Conservation (phyloP, 495 filamentous ascomycete species). For the Tetracladium setigerum region DNA sequence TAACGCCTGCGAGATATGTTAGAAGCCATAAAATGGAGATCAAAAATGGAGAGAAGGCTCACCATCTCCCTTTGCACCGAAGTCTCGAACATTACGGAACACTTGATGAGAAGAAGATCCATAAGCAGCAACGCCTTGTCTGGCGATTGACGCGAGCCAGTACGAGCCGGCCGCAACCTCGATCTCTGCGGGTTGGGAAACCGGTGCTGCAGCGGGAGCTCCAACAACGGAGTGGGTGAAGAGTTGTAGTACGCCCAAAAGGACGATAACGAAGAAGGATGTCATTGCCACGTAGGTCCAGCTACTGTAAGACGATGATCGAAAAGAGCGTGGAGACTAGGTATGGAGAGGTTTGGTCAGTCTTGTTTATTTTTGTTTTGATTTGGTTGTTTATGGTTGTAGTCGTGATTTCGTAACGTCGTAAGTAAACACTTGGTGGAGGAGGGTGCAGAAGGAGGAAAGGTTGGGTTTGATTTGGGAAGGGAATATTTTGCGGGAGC, state of each 20-base stretch:
- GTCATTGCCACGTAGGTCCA: slow-evolving; percentile 25
- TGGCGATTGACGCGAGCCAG: slow-evolving; percentile 69
- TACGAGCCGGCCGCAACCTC: slow-evolving; percentile 36
- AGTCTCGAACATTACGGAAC: slow-evolving; percentile 85
- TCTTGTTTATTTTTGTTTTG: not conserved
- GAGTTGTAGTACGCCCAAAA: slow-evolving; percentile 18
- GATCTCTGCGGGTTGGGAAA: slow-evolving; percentile 13
- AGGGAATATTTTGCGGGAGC: too few species aligned
- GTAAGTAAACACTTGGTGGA: not conserved
- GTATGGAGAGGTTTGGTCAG: slow-evolving; percentile 2
- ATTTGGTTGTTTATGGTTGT: not conserved
- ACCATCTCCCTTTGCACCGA: slow-evolving; percentile 57
- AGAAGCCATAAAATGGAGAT: slow-evolving; percentile 8
- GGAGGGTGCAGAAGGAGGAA: too few species aligned
- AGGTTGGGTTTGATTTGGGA: too few species aligned
- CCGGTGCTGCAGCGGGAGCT: slow-evolving; percentile 19
- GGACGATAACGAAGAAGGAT: slow-evolving; percentile 17
- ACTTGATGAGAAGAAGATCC: slow-evolving; percentile 57
- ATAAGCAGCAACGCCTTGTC: slow-evolving; percentile 62
- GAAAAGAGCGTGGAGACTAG: slow-evolving; percentile 19
- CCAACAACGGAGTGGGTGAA: slow-evolving; percentile 16
- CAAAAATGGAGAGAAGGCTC: not conserved
- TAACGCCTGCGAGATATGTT: slow-evolving; percentile 57
- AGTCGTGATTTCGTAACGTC: not conserved
- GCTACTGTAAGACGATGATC: slow-evolving; percentile 16